Evolutionary conservation across 202 grass and related monocot genomes (phyloP).

Genomic region (Dendrocalamus latiflorus): DNA sequence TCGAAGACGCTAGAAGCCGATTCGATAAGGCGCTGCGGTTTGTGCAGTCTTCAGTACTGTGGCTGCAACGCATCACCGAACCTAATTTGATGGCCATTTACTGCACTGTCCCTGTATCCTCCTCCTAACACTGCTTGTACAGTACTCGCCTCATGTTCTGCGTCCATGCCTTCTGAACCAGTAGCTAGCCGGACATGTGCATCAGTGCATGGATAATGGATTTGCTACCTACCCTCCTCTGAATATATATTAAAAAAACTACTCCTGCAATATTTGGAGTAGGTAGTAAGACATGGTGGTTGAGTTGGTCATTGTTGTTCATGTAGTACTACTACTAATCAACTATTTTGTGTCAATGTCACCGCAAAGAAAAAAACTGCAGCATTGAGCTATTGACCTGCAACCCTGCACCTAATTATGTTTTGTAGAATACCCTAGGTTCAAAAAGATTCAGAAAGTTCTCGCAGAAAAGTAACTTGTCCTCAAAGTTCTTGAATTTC

Average conservation of each 20-base stretch:
- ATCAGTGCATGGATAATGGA: no score
- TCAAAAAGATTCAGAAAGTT: no score
- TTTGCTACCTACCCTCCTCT: no score
- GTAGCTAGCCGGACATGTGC: not conserved
- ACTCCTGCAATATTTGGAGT: no score
- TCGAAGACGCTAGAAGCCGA: not conserved
- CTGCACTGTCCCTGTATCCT: not conserved
- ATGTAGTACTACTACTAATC: not conserved
- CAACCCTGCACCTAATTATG: not conserved
- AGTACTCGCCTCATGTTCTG: not conserved
- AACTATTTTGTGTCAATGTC: not conserved
- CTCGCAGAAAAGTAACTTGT: no score
- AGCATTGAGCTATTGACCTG: not conserved
- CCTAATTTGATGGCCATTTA: slow-evolving; percentile 22
- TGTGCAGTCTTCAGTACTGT: not conserved
- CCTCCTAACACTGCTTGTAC: not conserved
- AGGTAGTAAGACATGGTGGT: not conserved
- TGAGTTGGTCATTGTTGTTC: not conserved
- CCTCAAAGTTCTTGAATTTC: not conserved
- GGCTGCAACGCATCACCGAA: not conserved
- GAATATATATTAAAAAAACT: no score
- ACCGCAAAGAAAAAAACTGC: not conserved
- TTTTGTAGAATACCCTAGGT: not conserved
- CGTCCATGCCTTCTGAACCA: not conserved
- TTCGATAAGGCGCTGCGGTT: slow-evolving; percentile 16